Evolutionary conservation across 768 basidiomycete species (phyloP).

Genomic region (Calocera viscosa): DNA sequence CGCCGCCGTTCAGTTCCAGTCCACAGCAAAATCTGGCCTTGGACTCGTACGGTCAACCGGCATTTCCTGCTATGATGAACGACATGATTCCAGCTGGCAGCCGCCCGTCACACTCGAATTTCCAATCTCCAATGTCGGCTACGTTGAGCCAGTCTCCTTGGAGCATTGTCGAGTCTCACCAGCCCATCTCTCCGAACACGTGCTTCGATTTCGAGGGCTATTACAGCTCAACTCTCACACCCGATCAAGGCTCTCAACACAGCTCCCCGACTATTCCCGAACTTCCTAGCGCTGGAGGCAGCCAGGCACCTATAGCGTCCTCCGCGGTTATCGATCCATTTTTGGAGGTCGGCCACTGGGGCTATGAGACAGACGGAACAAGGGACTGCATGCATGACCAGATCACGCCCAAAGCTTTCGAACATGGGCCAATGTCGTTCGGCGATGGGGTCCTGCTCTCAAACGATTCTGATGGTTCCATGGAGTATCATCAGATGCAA

Average conservation of each 20-base stretch:
- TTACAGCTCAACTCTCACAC: background rate
- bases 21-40: background rate
- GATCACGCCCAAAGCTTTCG: conserved; percentile 2
- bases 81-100: background rate
- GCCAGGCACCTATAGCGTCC: background rate
- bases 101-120: background rate
- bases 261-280: background rate
- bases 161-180: background rate
- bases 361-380: background rate
- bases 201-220: conserved; percentile 4
- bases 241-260: background rate
- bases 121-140: background rate
- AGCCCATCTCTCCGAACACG: background rate
- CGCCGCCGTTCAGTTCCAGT: background rate
- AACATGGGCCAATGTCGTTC: background rate
- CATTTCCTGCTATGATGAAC: background rate
- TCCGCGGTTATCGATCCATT: background rate
- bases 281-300: background rate
- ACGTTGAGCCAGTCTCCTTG: background rate
- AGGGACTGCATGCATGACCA: background rate
- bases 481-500: background rate
- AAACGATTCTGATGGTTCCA: background rate
- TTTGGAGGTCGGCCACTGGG: background rate
- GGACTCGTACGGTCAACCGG: background rate
- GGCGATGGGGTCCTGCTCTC: background rate